Evolutionary conservation across 2,329 filamentous ascomycete species (phyloP), one percentile per base, ranked within the genome.

Genomic region (Pseudogymnoascus sp.): DNA sequence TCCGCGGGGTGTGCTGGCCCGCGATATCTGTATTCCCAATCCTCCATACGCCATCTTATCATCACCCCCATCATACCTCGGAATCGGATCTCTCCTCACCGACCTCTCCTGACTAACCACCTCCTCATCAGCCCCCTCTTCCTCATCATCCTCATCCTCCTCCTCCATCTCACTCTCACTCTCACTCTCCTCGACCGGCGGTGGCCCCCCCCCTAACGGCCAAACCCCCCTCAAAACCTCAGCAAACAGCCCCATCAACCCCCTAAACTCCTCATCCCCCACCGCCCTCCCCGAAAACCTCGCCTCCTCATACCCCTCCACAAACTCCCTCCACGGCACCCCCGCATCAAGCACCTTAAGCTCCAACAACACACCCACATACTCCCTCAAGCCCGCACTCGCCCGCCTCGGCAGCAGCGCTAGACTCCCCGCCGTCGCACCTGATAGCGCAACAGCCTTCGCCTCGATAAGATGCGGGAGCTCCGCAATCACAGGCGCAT

Each of bases 391-490:
- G 4, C 86, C 86, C 85, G 93, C 90, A 51, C 82, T 81, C 1
- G 81, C 78, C 2, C 86, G 84, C 62, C 92, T 81, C 71, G 90
- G 88, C 5, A 97, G 81, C 11, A 93, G 75, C 4, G 83, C 83
- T 5, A 93, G 77, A 67, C 77, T 79, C 82, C 80, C 0, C 80
- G 78, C 31, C 87, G 91, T 60, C 11, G 36, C 11, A 21, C 29
- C 54, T 0, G 89, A 91, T 39, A 96, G 82, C 0, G 90, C 92
- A n/a, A 97, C 85, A 0, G 92, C 93, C 74, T 93, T 93, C 8
- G 91, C 93, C 77, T 97, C 93, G 67, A 97, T 90, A 29, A 97
- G 81, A 72, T 96, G 88, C 1, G 93, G 91, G 23, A 99, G 80
- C 75, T 97, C 93, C 39, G 83, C 81, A 16, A 97, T 80, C 23